Evolutionary conservation across 495 filamentous ascomycete species (phyloP), one percentile per base, ranked within the genome.

Genomic region (Darksidea phi): DNA sequence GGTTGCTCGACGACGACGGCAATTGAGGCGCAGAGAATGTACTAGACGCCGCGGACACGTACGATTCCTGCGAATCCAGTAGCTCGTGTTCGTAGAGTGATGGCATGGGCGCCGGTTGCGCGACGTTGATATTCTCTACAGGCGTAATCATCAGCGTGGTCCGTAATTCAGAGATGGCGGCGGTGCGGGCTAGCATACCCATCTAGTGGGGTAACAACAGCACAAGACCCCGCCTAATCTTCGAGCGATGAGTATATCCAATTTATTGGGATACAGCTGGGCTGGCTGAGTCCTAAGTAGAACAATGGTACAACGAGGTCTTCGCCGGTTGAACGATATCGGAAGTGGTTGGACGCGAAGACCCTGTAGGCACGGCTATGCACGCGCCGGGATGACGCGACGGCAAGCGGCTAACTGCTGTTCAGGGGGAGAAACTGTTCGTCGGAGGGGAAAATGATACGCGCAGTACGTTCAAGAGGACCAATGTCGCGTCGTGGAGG

Each of bases 41-140:
- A 24, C 62, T 59, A 8, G 57, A 59, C 6, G 59, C 49, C 1
- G 51, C 36, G 15, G 66, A 69, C 15, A 69, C 37, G 18, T 38
- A 62, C 1, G 66, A 69, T 49, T 69, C 66, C 47, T 69, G 66
- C 34, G 66, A 69, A 38, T 59, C 57, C 8, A 61, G 66, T 43
- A 61, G 63, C 21, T 64, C 61, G 26, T 48, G 48, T 28, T 46
- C 54, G 53, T 64, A 63, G 32, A 63, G 49, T 20, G 52, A 32
- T 17, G 61, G 18, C 23, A 59, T 59, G 37, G 6, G 23, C 38
- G 61, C 17, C 10, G 61, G 54, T 26, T 48, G 51, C 26, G 32
- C 48, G 53, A 24, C 26, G 55, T 11, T 42, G 45, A 53, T 7
- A 24, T 54, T 59, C 23, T 54, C 61, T 59, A 21, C 1, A 11